phyloP scores from a whole-genome alignment of 345 rosid species.

The Rhizophora apiculata region DNA sequence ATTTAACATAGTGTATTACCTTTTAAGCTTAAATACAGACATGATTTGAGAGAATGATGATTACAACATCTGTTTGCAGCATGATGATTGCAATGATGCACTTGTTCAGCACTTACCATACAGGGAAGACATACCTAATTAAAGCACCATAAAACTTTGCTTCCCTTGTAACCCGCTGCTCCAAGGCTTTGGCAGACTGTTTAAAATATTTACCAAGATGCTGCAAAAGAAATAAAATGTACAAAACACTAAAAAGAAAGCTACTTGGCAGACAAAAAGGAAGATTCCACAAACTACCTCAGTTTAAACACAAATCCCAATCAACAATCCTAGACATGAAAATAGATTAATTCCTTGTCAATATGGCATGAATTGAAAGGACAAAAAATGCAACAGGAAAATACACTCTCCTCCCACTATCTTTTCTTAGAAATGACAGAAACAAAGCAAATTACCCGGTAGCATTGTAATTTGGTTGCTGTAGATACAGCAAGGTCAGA shows the following conservation, averaged over 20 bases:
- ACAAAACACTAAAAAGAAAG: not conserved
- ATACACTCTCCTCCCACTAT: not conserved
- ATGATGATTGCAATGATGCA: not conserved
- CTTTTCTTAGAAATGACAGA: not conserved
- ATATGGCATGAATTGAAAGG: not conserved
- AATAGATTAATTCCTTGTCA: not conserved
- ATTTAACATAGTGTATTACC: not conserved
- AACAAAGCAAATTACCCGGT: constrained; percentile 47
- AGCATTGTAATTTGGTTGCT: constrained; percentile 87
- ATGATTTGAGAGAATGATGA: not conserved
- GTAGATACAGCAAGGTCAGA: constrained; percentile 84
- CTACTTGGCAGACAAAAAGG: not conserved
- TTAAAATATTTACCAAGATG: constrained; percentile 84
- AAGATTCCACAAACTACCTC: not conserved
- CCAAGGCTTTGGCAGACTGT: constrained; percentile 86
- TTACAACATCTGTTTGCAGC: not conserved
- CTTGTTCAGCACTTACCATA: not conserved
- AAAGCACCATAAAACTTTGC: constrained; percentile 97
- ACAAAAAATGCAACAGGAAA: not conserved
- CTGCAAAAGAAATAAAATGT: constrained; percentile 35
- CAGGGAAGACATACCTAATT: constrained; percentile 53
- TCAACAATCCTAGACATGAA: not conserved
- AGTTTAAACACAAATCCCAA: not conserved
- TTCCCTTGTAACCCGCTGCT: constrained; percentile 74
- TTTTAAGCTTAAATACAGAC: not conserved